Conservation (phyloP, 2,329 filamentous ascomycete genomes). For the Fusarium anguioides region DNA sequence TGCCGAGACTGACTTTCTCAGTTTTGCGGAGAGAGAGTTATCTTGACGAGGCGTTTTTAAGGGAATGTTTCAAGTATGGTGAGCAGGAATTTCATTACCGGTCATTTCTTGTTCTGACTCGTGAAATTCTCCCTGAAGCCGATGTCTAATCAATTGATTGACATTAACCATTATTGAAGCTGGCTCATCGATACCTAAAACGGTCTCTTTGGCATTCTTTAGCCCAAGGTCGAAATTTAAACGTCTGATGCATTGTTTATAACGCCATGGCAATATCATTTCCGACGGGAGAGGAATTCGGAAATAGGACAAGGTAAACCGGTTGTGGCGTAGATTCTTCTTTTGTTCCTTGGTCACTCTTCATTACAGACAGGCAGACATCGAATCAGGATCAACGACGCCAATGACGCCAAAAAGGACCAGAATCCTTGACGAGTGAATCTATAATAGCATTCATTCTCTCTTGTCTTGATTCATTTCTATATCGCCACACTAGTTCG, state of each 20-base stretch:
- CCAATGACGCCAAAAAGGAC: neutral
- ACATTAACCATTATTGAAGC: neutral
- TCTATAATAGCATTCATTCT: conserved; percentile 7
- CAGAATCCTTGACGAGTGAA: conserved; percentile 7
- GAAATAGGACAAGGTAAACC: conserved; percentile 20
- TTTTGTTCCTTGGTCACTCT: conserved; percentile 9
- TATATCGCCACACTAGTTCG: conserved; percentile 1
- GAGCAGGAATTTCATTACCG: conserved; percentile 19
- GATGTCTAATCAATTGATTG: neutral
- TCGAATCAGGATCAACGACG: conserved; percentile 1
- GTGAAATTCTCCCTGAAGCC: neutral
- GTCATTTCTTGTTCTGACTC: neutral
- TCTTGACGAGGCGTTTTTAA: conserved; percentile 2
- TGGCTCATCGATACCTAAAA: neutral
- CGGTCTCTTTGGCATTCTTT: conserved; percentile 6
- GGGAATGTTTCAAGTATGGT: neutral
- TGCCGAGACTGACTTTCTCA: neutral
- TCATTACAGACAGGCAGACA: neutral
- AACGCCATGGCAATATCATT: conserved; percentile 1
- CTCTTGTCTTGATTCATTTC: neutral
- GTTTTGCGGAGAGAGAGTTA: neutral
- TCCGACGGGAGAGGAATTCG: conserved; percentile 10
- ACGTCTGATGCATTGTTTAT: neutral
- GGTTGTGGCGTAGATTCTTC: conserved; percentile 18
- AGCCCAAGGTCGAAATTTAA: neutral